These are phyloP conservation scores for Polytolypa hystricis DNA, from an alignment of 2,329 filamentous ascomycete genomes.

Conservation along the genomic window DNA sequence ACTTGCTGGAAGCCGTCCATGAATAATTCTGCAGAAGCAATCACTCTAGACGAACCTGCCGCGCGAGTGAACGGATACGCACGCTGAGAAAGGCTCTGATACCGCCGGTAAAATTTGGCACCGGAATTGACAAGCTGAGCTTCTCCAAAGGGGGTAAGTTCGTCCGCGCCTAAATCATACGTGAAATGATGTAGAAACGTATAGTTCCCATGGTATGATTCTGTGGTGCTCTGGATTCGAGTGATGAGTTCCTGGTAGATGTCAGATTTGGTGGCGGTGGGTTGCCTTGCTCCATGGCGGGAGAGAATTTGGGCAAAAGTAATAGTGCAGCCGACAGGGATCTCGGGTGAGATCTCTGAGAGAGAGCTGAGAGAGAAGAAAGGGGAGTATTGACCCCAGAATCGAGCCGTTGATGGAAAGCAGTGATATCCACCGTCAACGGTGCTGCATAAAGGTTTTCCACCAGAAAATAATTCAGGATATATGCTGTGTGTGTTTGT, in stretches of 20 bases:
- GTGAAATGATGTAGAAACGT: slow-evolving; percentile 61
- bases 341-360: slow-evolving; percentile 48
- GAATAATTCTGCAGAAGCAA: slow-evolving; percentile 66
- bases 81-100: slow-evolving; percentile 48
- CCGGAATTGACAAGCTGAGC: slow-evolving; percentile 65
- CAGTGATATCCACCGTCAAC: slow-evolving; percentile 52
- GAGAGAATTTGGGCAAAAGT: slow-evolving; percentile 75
- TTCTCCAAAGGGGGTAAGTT: slow-evolving; percentile 57
- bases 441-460: slow-evolving; percentile 37
- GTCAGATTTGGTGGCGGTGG: slow-evolving; percentile 56
- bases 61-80: slow-evolving; percentile 60
- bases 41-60: slow-evolving; percentile 57
- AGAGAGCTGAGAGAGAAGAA: slow-evolving; percentile 57
- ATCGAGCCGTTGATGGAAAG: slow-evolving; percentile 48
- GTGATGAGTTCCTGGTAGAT: slow-evolving; percentile 54
- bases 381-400: slow-evolving; percentile 82
- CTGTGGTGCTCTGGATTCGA: slow-evolving; percentile 51
- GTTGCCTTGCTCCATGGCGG: slow-evolving; percentile 74
- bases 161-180: slow-evolving; percentile 59
- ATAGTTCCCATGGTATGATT: slow-evolving; percentile 50
- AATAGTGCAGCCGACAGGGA: slow-evolving; percentile 58
- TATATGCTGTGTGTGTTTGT: too few relatives aligned
- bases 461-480: too few relatives aligned
- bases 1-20: slow-evolving; percentile 59
- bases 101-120: slow-evolving; percentile 62